Base-by-base conservation (phyloP, 495 filamentous ascomycete species). In the Neurospora tetrasperma region DNA sequence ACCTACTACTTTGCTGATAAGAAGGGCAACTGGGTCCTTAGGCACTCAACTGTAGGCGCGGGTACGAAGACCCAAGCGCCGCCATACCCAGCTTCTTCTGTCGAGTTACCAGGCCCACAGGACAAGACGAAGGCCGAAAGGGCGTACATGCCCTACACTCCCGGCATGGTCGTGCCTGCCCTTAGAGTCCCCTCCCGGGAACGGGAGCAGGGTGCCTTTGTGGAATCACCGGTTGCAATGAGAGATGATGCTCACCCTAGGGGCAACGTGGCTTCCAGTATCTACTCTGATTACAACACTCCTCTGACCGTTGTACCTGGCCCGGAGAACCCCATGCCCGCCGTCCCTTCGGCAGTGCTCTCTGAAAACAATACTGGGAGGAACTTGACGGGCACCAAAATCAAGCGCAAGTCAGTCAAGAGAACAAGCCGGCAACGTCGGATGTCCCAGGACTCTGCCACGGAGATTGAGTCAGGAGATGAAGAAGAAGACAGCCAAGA, bases 1-100 rank as follows among this genome's bases (percentile, higher is more conserved):
- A 78, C 82, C 2, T 77, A 79, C 39, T 85, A 82, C 48, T 78
- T 83, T 70, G 83, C 83, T 39, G 82, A 86, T 73, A 85, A 78
- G 72, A 78, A 77, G 42, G 82, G 83, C 0, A 85, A 85, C 73
- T 86, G 84, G 85, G 79, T 84, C 14, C 75, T 84, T 5, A 79
- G 80, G 23, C 77, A 75, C 69, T 43, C 75, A 2, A 73, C 78
- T 27, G 77, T 78, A 7, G 31, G 72, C 2, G 41, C 48, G 18
- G 71, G 38, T 14, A 23, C 73, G 2, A 66, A 66, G 54, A 16
- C 31, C 40, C 35, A 41, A 12, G 40, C 44, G 40, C 18, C 42
- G 3, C 70, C 27, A n/a, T 41, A 43, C 20, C 69, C 40, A n/a
- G 31, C 23, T 16, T 43, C 54, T 66, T 66, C 54, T 35, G 74